A percentile compares a stretch with the other conserved stretches of the same genome.
These are phyloP conservation scores for Thelonectria olida DNA, from an alignment of 2,329 filamentous ascomycete species.

Conservation along the genomic window DNA sequence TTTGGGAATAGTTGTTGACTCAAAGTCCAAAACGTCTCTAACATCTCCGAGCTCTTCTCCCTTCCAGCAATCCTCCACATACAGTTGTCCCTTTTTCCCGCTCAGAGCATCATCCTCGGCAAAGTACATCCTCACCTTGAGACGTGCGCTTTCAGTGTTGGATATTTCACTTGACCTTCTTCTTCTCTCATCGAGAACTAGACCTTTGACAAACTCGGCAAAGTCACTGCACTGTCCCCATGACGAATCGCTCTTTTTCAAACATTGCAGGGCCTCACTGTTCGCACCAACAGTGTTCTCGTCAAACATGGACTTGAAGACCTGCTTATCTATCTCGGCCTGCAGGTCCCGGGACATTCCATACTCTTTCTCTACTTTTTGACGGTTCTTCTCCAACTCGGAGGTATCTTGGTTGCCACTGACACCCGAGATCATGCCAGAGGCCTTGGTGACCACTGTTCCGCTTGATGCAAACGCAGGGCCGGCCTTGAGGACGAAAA, in stretches of 20 bases:
- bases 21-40: constrained; percentile 25
- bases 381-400: constrained; percentile 13
- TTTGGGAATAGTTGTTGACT: constrained; percentile 7
- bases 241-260: constrained; percentile 23
- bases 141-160: neutral
- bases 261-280: constrained; percentile 26
- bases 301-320: constrained; percentile 23
- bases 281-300: constrained; percentile 32
- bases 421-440: constrained; percentile 3
- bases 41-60: constrained; percentile 5
- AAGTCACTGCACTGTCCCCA: constrained; percentile 29
- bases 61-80: constrained; percentile 29
- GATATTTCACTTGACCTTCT: neutral
- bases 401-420: constrained; percentile 1
- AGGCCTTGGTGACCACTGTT: constrained; percentile 13
- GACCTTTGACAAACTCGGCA: constrained; percentile 15
- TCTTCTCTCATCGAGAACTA: constrained; percentile 2
- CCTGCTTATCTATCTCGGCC: constrained; percentile 8
- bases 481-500: constrained; percentile 15
- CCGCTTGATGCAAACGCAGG: constrained; percentile 23
- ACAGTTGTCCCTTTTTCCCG: constrained; percentile 26
- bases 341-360: constrained; percentile 18
- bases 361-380: constrained; percentile 9
- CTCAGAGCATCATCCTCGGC: constrained; percentile 25
- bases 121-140: constrained; percentile 25